Conservation (phyloP, 495 filamentous ascomycete genomes). For the Trichoderma asperelloides region DNA sequence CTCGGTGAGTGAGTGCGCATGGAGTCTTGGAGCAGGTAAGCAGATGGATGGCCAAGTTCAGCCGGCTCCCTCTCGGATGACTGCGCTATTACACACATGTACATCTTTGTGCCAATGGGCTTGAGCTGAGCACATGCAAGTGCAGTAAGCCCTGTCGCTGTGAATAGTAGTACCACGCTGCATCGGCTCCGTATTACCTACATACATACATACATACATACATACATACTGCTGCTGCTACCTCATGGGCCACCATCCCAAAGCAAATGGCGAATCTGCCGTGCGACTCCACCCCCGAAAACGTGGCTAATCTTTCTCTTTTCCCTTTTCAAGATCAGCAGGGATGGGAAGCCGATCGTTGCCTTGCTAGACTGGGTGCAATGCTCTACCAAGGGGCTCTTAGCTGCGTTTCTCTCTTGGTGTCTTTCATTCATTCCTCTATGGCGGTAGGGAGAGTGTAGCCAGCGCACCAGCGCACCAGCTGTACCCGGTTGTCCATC, state of each 20-base stretch:
- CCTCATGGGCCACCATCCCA: not conserved
- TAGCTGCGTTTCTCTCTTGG: no score
- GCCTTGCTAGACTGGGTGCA: not conserved
- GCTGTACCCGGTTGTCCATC: no score
- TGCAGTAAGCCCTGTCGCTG: not conserved
- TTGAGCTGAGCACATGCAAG: not conserved
- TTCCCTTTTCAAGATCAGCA: not conserved
- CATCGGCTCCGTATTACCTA: not conserved
- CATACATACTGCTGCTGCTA: not conserved
- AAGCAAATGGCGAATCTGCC: not conserved
- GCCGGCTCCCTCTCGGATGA: no score
- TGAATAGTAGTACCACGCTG: not conserved
- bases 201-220: no score
- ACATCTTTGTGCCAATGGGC: no score
- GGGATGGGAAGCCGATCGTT: not conserved
- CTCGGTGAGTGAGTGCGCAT: no score
- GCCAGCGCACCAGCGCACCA: no score
- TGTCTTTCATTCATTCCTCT: no score
- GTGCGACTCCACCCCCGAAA: not conserved
- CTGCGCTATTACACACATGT: no score
- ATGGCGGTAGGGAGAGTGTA: no score
- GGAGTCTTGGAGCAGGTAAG: not conserved
- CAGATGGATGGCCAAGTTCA: no score
- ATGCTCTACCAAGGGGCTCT: not conserved
- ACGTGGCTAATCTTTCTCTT: not conserved